Conservation (phyloP, 2,329 filamentous ascomycete genomes). For the Pseudogymnoascus destructans region DNA sequence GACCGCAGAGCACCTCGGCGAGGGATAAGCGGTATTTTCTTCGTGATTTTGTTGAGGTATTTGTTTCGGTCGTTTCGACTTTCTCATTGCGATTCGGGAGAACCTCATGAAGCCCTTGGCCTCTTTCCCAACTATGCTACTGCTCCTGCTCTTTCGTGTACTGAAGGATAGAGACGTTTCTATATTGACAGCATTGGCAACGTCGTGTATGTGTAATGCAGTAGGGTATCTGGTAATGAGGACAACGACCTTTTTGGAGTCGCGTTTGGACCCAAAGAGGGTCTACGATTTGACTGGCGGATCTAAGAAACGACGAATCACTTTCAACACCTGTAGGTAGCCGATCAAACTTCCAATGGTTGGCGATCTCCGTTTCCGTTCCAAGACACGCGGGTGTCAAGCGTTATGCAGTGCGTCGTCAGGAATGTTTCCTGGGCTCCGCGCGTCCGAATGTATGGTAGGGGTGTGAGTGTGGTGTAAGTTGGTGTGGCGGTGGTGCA, state of each 20-base stretch:
- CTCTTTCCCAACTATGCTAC: neutral
- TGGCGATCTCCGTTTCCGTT: neutral
- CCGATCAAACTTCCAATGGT: neutral
- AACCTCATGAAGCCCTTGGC: slow-evolving; percentile 21
- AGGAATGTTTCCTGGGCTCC: neutral
- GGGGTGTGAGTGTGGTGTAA: neutral
- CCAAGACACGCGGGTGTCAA: neutral
- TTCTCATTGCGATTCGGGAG: slow-evolving; percentile 26
- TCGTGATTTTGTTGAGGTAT: slow-evolving; percentile 20
- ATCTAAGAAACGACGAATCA: neutral
- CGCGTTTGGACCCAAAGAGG: neutral
- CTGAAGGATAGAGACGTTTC: neutral
- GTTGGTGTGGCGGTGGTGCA: neutral
- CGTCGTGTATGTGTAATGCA: neutral
- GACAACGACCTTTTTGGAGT: neutral
- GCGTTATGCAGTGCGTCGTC: neutral
- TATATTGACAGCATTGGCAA: neutral
- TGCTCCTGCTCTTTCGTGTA: neutral
- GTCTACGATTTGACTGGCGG: neutral
- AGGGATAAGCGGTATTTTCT: slow-evolving; percentile 17
- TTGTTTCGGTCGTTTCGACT: slow-evolving; percentile 24
- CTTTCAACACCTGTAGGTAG: neutral
- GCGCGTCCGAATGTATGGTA: neutral
- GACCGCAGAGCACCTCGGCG: slow-evolving; percentile 24
- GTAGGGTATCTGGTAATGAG: neutral